Evolutionary conservation across 441 rosid genomes (phyloP).

Genomic region (Arabidopsis hybrid): DNA sequence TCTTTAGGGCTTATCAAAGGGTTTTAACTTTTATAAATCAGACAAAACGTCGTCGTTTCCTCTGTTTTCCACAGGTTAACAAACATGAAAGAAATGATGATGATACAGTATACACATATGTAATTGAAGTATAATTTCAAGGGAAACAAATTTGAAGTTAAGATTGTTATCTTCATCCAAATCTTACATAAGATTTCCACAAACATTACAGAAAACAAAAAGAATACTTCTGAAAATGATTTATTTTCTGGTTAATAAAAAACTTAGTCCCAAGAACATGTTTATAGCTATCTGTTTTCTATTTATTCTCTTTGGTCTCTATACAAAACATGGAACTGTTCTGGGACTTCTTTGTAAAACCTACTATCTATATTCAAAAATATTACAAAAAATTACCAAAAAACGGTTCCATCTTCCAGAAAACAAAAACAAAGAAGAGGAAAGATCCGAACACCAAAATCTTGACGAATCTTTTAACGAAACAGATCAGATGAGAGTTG

Average conservation of each 20-base stretch:
- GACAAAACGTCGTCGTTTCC: constrained; percentile 5
- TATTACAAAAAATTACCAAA: constrained; percentile 17
- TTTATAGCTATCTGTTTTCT: neutral
- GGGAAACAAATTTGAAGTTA: neutral
- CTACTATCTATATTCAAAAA: constrained; percentile 40
- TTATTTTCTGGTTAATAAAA: neutral
- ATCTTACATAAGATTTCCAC: constrained; percentile 1
- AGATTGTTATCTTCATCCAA: neutral
- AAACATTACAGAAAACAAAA: neutral
- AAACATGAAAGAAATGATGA: neutral
- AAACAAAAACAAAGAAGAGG: constrained; percentile 24
- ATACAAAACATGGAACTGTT: constrained; percentile 42
- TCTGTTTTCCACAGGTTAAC: neutral
- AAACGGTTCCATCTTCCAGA: constrained; percentile 19
- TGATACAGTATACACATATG: neutral
- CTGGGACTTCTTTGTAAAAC: constrained; percentile 24
- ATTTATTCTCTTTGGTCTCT: constrained; percentile 29
- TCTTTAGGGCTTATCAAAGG: constrained; percentile 30
- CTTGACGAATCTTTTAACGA: constrained; percentile 28
- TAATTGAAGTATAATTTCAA: neutral
- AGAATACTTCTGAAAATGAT: neutral
- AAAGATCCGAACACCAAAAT: constrained; percentile 36
- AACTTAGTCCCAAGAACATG: neutral
- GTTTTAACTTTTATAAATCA: neutral
- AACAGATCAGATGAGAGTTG: constrained; percentile 9